Evolutionary conservation across 768 basidiomycete genomes (phyloP).

Genomic region (Kwoniella shandongensis): DNA sequence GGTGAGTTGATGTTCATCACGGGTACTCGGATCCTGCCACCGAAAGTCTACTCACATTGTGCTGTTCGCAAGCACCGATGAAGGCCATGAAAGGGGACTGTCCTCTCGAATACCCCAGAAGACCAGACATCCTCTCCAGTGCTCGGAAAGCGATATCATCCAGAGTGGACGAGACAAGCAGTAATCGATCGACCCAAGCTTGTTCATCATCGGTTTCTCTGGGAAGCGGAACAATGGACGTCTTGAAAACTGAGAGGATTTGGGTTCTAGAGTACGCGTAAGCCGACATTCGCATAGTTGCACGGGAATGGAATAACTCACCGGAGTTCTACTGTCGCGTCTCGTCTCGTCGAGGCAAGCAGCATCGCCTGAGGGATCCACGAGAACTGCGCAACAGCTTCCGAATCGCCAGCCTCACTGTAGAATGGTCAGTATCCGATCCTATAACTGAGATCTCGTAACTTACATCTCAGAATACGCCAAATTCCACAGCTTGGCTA

Average conservation of each 20-base stretch:
- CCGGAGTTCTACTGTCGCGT: slow-evolving; percentile 64
- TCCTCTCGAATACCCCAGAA: slow-evolving; percentile 63
- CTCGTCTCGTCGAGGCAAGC: slow-evolving; percentile 55
- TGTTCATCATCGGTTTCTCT: slow-evolving; percentile 62
- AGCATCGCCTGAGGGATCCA: slow-evolving; percentile 88
- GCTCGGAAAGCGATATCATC: slow-evolving; percentile 62
- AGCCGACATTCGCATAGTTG: background rate
- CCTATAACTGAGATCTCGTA: background rate
- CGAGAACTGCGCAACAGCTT: slow-evolving; percentile 74
- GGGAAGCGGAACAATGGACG: slow-evolving; percentile 78
- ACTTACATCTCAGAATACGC: slow-evolving; percentile 89
- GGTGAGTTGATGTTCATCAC: slow-evolving; percentile 1
- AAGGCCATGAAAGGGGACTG: slow-evolving; percentile 66
- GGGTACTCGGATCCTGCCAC: background rate
- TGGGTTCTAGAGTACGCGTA: slow-evolving; percentile 19
- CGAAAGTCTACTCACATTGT: slow-evolving; percentile 76
- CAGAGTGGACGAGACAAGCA: slow-evolving; percentile 70
- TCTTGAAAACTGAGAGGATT: slow-evolving; percentile 64
- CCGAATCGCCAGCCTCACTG: slow-evolving; percentile 76
- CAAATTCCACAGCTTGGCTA: slow-evolving; percentile 74
- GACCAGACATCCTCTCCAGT: slow-evolving; percentile 63
- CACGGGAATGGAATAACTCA: slow-evolving; percentile 49
- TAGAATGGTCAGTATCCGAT: background rate
- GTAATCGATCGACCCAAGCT: slow-evolving; percentile 79
- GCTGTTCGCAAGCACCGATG: slow-evolving; percentile 69